phyloP scores from a whole-genome alignment of 768 basidiomycete genomes.

The Pleurotus pulmonarius region DNA sequence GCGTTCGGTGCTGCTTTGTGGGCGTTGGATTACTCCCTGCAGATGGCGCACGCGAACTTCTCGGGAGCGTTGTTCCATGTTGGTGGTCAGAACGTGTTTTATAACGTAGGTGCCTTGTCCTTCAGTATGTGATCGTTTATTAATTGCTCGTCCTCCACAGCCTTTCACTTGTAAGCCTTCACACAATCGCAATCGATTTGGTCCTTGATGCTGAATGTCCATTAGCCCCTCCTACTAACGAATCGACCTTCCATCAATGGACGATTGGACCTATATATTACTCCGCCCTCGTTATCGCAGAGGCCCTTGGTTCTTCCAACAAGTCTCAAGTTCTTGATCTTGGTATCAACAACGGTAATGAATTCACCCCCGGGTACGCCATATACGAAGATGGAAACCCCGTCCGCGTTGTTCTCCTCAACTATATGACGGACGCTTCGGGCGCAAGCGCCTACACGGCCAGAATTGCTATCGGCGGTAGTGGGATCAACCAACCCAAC shows the following conservation, averaged over 20 bases:
- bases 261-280: slow-evolving; percentile 75
- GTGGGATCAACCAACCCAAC: slow-evolving; percentile 26
- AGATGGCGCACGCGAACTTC: slow-evolving; percentile 58
- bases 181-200: not conserved
- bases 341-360: slow-evolving; percentile 41
- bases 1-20: slow-evolving; percentile 63
- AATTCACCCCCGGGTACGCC: slow-evolving; percentile 63
- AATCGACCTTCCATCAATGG: slow-evolving; percentile 61
- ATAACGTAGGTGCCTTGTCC: slow-evolving; percentile 46
- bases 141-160: slow-evolving; percentile 38
- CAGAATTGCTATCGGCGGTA: slow-evolving; percentile 43
- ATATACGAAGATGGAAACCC: slow-evolving; percentile 71
- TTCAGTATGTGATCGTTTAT: slow-evolving; percentile 17
- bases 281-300: slow-evolving; percentile 64
- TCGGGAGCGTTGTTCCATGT: slow-evolving; percentile 53
- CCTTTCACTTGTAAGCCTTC: slow-evolving; percentile 53
- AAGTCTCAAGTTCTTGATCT: slow-evolving; percentile 67
- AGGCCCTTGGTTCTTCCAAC: slow-evolving; percentile 65
- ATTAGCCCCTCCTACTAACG: slow-evolving; percentile 46
- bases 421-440: slow-evolving; percentile 60
- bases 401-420: slow-evolving; percentile 64
- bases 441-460: slow-evolving; percentile 53
- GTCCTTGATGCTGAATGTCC: not conserved
- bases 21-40: slow-evolving; percentile 60
- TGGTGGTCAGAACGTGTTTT: slow-evolving; percentile 65